These are phyloP conservation scores for Aspergillus oerlinghausenensis DNA, from an alignment of 2,329 filamentous ascomycete species.

Conservation along the genomic window DNA sequence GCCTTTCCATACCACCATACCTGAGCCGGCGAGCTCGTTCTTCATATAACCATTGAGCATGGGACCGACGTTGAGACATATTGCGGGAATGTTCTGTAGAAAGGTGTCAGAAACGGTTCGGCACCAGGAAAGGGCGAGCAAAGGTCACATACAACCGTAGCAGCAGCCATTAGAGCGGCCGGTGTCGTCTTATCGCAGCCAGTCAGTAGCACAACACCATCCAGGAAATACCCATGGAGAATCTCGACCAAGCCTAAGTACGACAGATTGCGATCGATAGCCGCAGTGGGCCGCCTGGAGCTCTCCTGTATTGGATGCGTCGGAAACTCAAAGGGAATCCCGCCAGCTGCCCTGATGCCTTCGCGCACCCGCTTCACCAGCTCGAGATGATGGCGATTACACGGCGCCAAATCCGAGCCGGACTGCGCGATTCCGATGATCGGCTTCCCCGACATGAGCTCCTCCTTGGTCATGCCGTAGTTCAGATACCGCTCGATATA, in stretches of 20 bases:
- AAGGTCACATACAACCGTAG: constrained; percentile 39
- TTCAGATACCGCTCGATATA: constrained; percentile 51
- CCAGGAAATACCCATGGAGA: constrained; percentile 46
- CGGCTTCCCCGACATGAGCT: constrained; percentile 47
- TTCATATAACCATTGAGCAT: constrained; percentile 49
- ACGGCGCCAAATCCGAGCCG: constrained; percentile 48
- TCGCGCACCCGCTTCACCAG: constrained; percentile 49
- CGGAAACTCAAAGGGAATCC: constrained; percentile 50
- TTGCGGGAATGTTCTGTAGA: constrained; percentile 46
- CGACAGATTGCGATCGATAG: constrained; percentile 47
- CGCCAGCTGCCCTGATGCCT: constrained; percentile 47
- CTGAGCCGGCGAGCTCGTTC: constrained; percentile 41
- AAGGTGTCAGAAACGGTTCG: constrained; percentile 5
- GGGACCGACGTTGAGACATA: constrained; percentile 50
- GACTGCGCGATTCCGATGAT: constrained; percentile 52
- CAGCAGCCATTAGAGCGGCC: constrained; percentile 49
- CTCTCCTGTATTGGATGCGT: constrained; percentile 52
- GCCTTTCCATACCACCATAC: constrained; percentile 47
- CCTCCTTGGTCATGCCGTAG: constrained; percentile 47
- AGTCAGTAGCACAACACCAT: constrained; percentile 49
- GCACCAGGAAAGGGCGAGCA: neutral
- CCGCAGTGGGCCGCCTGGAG: constrained; percentile 44
- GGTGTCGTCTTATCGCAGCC: constrained; percentile 53
- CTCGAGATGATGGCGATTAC: constrained; percentile 48
- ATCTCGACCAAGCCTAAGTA: constrained; percentile 48